phyloP scores from a whole-genome alignment of 2,329 filamentous ascomycete species.

The Microascus cirrosus region DNA sequence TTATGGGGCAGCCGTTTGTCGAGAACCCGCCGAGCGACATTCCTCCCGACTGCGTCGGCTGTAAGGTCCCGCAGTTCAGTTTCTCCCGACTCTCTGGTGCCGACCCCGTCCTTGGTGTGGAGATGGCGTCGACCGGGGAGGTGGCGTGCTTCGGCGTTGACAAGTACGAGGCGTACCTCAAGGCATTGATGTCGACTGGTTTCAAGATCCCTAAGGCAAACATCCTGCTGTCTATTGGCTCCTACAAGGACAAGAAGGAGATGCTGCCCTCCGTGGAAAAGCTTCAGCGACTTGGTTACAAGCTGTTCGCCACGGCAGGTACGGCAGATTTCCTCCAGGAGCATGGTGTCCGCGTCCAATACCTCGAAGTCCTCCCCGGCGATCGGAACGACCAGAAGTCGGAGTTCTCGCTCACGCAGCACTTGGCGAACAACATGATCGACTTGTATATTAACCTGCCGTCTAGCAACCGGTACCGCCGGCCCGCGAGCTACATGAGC shows the following conservation, averaged over 20 bases:
- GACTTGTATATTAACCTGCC: constrained; percentile 98
- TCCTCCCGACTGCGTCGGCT: constrained; percentile 74
- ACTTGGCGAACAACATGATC: constrained; percentile 94
- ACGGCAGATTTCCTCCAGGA: constrained; percentile 95
- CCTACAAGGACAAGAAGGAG: constrained; percentile 96
- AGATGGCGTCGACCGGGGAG: constrained; percentile 98
- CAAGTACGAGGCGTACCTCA: constrained; percentile 96
- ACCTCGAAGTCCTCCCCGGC: constrained; percentile 74
- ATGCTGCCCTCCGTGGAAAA: constrained; percentile 89
- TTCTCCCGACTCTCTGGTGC: constrained; percentile 95
- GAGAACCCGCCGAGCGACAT: constrained; percentile 73
- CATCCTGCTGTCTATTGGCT: constrained; percentile 87
- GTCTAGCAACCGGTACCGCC: constrained; percentile 94
- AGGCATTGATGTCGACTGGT: constrained; percentile 87
- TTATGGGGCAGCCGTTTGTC: constrained; percentile 71
- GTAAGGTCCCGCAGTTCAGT: constrained; percentile 98
- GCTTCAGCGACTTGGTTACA: constrained; percentile 84
- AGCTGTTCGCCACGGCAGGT: constrained; percentile 89
- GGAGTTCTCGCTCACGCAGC: constrained; percentile 94
- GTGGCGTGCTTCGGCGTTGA: constrained; percentile 92
- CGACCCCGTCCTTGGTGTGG: constrained; percentile 90
- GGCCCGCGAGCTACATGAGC: constrained; percentile 96
- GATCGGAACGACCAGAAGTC: constrained; percentile 78
- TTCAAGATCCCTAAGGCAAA: constrained; percentile 96
- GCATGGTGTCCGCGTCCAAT: constrained; percentile 85